phyloP scores from a whole-genome alignment of 768 basidiomycete genomes.

The Dacryopinax spathularia region DNA sequence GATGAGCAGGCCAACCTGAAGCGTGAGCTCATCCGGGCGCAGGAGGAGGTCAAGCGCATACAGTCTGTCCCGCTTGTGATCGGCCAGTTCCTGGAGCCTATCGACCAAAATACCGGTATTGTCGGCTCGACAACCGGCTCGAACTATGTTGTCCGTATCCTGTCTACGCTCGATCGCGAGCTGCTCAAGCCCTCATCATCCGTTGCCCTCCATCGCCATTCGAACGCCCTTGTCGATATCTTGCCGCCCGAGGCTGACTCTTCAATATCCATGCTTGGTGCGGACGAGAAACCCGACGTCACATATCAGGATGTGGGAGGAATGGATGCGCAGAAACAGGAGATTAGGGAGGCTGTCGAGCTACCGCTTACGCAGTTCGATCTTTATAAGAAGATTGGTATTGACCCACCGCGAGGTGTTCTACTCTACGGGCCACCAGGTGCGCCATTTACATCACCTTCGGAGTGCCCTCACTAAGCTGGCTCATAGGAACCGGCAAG shows the following conservation, averaged over 20 bases:
- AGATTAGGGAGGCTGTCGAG: slow-evolving; percentile 96
- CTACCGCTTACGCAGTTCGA: slow-evolving; percentile 94
- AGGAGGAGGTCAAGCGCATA: slow-evolving; percentile 98
- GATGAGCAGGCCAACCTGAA: slow-evolving; percentile 97
- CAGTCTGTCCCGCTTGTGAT: slow-evolving; percentile 98
- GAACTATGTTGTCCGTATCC: slow-evolving; percentile 94
- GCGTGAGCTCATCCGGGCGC: slow-evolving; percentile 92
- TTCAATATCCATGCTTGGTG: slow-evolving; percentile 84
- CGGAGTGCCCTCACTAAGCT: slow-evolving; percentile 7
- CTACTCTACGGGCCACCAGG: slow-evolving; percentile 94
- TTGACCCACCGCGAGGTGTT: slow-evolving; percentile 95
- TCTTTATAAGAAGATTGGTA: slow-evolving; percentile 97
- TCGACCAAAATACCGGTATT: slow-evolving; percentile 93
- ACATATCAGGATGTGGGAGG: slow-evolving; percentile 90
- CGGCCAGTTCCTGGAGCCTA: slow-evolving; percentile 96
- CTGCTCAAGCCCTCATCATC: slow-evolving; percentile 92
- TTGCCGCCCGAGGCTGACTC: slow-evolving; percentile 97
- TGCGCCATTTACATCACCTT: slow-evolving; percentile 22
- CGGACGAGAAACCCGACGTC: slow-evolving; percentile 91
- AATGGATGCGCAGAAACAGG: slow-evolving; percentile 95
- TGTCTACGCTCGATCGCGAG: slow-evolving; percentile 93
- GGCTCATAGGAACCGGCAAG: slow-evolving; percentile 76
- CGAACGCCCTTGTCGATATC: slow-evolving; percentile 95
- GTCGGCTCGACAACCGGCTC: slow-evolving; percentile 96
- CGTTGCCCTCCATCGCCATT: slow-evolving; percentile 97